Evolutionary conservation across 345 rosid species (phyloP).

Genomic region (Pseudoturritis turrita): DNA sequence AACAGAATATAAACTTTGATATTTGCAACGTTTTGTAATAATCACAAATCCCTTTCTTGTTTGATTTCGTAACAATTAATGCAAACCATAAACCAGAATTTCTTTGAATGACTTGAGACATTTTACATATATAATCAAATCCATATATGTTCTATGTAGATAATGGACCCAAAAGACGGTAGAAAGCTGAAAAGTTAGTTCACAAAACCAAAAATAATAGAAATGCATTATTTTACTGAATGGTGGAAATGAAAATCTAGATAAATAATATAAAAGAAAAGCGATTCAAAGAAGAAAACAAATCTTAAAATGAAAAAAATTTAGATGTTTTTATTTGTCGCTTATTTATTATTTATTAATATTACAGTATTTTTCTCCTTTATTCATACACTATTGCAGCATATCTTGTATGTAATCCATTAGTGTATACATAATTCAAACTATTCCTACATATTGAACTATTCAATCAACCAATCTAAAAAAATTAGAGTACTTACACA

Average conservation of each 20-base stretch:
- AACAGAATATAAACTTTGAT: background rate
- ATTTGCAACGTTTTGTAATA: background rate
- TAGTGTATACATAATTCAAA: too few species aligned
- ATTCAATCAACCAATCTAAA: too few species aligned
- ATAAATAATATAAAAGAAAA: background rate
- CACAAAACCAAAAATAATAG: background rate
- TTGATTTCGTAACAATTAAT: background rate
- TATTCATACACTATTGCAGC: too few species aligned
- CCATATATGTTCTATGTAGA: background rate
- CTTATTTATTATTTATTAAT: too few species aligned
- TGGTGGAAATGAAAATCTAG: background rate
- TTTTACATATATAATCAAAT: background rate
- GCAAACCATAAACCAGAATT: background rate
- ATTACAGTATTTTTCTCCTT: too few species aligned
- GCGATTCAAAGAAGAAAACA: background rate
- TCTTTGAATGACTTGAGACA: background rate
- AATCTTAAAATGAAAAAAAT: too few species aligned
- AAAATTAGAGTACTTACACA: too few species aligned
- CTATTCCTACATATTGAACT: too few species aligned
- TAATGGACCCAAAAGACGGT: constrained; percentile 5
- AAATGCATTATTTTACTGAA: background rate
- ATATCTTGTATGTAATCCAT: too few species aligned
- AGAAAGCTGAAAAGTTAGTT: background rate
- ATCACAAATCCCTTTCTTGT: background rate
- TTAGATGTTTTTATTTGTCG: too few species aligned